Conservation (phyloP, 1,139 yeast species). For the Debaryomyces sp. region DNA sequence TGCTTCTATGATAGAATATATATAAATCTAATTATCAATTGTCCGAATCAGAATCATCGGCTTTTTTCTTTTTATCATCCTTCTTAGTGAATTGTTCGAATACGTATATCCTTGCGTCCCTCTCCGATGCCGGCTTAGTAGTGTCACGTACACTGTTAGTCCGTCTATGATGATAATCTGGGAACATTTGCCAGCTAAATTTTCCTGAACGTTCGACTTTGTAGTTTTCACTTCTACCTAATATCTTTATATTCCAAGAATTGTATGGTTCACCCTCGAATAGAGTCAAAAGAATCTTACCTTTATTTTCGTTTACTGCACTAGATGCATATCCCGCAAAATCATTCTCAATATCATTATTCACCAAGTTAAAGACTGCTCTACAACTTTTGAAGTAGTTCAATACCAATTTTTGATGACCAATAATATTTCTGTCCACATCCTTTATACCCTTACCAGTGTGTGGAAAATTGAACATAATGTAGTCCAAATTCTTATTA, state of each 20-base stretch:
- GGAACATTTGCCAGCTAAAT: constrained; percentile 73
- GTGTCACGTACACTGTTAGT: constrained; percentile 76
- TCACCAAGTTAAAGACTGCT: constrained; percentile 47
- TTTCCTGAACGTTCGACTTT: constrained; percentile 64
- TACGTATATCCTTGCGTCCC: constrained; percentile 76
- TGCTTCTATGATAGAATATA: not conserved
- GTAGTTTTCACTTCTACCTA: constrained; percentile 62
- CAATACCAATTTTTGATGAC: constrained; percentile 73
- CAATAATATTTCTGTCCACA: constrained; percentile 76
- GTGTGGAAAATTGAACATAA: constrained; percentile 94
- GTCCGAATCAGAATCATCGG: constrained; percentile 14
- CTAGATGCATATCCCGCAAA: constrained; percentile 34
- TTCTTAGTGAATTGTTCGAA: constrained; percentile 51
- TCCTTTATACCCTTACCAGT: constrained; percentile 88
- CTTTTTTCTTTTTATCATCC: constrained; percentile 20
- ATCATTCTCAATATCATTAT: constrained; percentile 30
- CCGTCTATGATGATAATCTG: constrained; percentile 77
- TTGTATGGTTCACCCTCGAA: constrained; percentile 92
- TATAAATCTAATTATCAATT: constrained; percentile 1
- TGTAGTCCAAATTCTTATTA: constrained; percentile 46
- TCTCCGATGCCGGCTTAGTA: constrained; percentile 70
- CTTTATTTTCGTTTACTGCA: constrained; percentile 27
- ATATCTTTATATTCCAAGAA: constrained; percentile 76
- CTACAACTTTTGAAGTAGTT: constrained; percentile 63
- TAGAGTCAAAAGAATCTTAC: constrained; percentile 63